Base-by-base conservation (phyloP, 2,329 filamentous ascomycete genomes). In the Thyridium curvatum region DNA sequence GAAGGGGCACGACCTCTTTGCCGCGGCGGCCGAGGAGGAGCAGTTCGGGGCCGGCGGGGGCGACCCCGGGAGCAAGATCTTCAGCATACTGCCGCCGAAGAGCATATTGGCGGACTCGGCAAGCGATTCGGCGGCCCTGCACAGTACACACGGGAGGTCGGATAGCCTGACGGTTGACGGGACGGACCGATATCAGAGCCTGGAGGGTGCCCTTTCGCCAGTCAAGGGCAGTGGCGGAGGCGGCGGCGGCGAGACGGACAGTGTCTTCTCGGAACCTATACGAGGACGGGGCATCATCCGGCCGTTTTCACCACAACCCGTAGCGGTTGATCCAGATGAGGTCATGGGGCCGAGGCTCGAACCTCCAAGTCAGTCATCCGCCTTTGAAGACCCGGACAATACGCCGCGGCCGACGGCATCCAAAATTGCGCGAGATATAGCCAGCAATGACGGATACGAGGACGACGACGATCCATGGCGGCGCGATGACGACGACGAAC, bases 51-150 rank as follows among this genome's bases (percentile, higher is more conserved):
- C 52, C 12, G 60, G 61, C 39, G 55, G 55, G 8, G 52, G 49
- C 12, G 54, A 51, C 8, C 45, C 60, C n/a, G 54, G 50, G 26
- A 59, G 60, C 13, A 79, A 77, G 60, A 65, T 83, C 48, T 83
- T 82, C 57, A 79, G 75, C 51, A 81, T 82, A 47, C 58, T 82
- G 35, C 77, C 77, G 30, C 74, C 77, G 12, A 78, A 75, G 58
- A 79, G 75, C 52, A 82, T 82, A 49, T 69, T 82, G 5, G 72
- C 74, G 31, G 74, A 78, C 46, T 48, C 61, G 34, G 61, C 58
- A 2, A 34, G 44, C n/a, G 46, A 50, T 65, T 69, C 41, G 51
- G 46, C 49, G 46, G 55, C 55, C 37, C 52, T 54, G 41, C 45
- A 39, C 15, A 52, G 44, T 9, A 49, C 57, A 12, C 67, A 74